Base-by-base conservation (phyloP, 2,329 filamentous ascomycete genomes). In the Metarhizium album region DNA sequence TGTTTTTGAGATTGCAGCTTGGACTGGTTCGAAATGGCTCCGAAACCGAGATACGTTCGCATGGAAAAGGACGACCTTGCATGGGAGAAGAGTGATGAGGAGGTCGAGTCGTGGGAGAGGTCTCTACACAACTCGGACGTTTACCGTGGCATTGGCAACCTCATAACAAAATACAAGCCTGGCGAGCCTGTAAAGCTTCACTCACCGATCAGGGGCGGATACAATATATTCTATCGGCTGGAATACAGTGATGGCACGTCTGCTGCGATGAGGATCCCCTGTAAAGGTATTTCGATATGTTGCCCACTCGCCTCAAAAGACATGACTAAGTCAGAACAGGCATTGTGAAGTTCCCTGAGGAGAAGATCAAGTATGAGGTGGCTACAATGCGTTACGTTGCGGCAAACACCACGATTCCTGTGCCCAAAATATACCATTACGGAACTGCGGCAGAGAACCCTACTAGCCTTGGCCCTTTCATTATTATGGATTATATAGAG, bases 401-500 rank as follows among this genome's bases (percentile, higher is more conserved):
- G 1, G 57, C 49, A 0, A 57, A 66, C 1, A 69, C 65, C 2
- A 62, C 59, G 2, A 66, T 69, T 20, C 67, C 64, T 0, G 59
- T 29, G 2, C 63, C 65, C 2, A 46, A 60, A n/a, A 40, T 40
- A 40, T 40, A 40, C 37, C 54, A 66, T 49, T 62, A 57, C 46
- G 64, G 64, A 3, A 61, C 54, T 5, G 60, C 59, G 5, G 57
- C 52, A 2, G 62, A 67, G 9, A 67, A 67, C 11, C 63, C 65
- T 1, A 57, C 55, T n/a, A 60, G 62, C 0, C 50, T 68, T 11
- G 65, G 67, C 1, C 64, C 66, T 0, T 68, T 69, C 43, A 65
- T 69, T 20, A 65, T 70, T 27, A 68, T 69, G 61, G 60, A 69
- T 3, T 66, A 66, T 43, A 57, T 66, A 42, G 58, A 65, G 2